These are phyloP conservation scores for Apiospora koreana DNA, from an alignment of 2,329 filamentous ascomycete species.

Conservation along the genomic window DNA sequence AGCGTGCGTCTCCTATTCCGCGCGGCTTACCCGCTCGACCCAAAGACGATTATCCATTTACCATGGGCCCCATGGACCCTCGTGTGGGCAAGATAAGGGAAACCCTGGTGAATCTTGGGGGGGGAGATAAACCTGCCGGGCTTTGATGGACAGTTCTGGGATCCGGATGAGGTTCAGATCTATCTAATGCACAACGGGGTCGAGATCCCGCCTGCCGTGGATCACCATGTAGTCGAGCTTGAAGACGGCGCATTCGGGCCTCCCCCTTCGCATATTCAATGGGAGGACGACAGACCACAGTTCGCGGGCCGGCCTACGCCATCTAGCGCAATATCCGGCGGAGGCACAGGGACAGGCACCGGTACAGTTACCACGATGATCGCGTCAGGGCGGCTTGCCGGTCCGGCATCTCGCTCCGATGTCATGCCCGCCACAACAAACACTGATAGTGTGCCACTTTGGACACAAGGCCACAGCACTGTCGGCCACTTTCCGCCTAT, in stretches of 20 bases:
- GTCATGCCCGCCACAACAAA: background rate
- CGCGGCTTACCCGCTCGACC: background rate
- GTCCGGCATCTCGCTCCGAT: background rate
- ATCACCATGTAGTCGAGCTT: conserved; percentile 62
- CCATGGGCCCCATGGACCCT: conserved; percentile 51
- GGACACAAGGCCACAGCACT: background rate
- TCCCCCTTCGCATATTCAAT: background rate
- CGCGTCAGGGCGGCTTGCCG: background rate
- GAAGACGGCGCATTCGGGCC: conserved; percentile 41
- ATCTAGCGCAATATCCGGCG: conserved; percentile 1
- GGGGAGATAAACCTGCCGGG: conserved; percentile 59
- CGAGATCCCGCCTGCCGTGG: conserved; percentile 58
- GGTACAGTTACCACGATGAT: background rate
- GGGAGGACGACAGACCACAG: background rate
- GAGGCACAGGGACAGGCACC: background rate
- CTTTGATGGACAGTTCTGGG: conserved; percentile 75
- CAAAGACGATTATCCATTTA: conserved; percentile 32
- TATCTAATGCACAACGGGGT: conserved; percentile 69
- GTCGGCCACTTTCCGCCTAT: background rate
- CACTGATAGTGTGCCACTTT: background rate
- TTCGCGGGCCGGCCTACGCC: conserved; percentile 15
- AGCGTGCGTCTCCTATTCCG: conserved; percentile 14
- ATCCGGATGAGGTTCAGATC: conserved; percentile 73
- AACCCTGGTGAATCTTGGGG: conserved; percentile 42
- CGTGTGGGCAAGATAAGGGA: conserved; percentile 42